phyloP scores from a whole-genome alignment of 768 basidiomycete genomes.

The Russula sp. region DNA sequence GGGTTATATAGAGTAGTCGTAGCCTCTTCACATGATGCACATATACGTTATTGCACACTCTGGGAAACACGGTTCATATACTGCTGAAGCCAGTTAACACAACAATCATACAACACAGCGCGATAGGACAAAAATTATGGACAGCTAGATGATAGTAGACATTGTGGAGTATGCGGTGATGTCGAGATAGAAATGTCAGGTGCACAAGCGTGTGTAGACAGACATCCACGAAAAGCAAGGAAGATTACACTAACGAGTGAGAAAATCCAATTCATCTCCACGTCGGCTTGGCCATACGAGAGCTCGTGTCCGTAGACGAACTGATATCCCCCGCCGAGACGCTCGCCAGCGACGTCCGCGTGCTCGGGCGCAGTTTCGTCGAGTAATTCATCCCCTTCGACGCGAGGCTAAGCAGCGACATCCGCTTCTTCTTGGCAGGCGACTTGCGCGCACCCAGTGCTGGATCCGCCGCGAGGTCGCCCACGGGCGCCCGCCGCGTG shows the following conservation, averaged over 20 bases:
- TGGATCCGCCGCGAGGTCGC: slow-evolving; percentile 8
- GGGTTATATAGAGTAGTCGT: slow-evolving; percentile 56
- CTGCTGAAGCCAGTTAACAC: slow-evolving; percentile 1
- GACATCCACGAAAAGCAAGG: neutral
- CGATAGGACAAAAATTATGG: neutral
- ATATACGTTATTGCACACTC: slow-evolving; percentile 1
- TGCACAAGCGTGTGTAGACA: slow-evolving; percentile 1
- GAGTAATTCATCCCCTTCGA: slow-evolving; percentile 27
- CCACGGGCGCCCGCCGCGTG: slow-evolving; percentile 39
- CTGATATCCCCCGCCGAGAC: slow-evolving; percentile 43
- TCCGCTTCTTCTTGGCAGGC: slow-evolving; percentile 57
- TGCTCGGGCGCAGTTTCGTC: slow-evolving; percentile 30
- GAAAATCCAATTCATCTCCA: slow-evolving; percentile 44
- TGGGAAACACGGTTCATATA: neutral
- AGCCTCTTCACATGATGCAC: neutral
- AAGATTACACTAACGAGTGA: slow-evolving; percentile 5
- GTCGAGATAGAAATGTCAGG: slow-evolving; percentile 15
- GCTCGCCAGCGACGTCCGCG: slow-evolving; percentile 30
- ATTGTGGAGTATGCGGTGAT: slow-evolving; percentile 3
- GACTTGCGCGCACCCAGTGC: slow-evolving; percentile 33
- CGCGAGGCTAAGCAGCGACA: slow-evolving; percentile 44
- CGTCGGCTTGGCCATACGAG: slow-evolving; percentile 39
- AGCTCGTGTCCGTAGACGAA: slow-evolving; percentile 33
- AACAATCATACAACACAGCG: slow-evolving; percentile 22
- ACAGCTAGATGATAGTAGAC: slow-evolving; percentile 13